Evolutionary conservation across 805 yeast genomes (phyloP).

Genomic region (Lipomyces kockii): DNA sequence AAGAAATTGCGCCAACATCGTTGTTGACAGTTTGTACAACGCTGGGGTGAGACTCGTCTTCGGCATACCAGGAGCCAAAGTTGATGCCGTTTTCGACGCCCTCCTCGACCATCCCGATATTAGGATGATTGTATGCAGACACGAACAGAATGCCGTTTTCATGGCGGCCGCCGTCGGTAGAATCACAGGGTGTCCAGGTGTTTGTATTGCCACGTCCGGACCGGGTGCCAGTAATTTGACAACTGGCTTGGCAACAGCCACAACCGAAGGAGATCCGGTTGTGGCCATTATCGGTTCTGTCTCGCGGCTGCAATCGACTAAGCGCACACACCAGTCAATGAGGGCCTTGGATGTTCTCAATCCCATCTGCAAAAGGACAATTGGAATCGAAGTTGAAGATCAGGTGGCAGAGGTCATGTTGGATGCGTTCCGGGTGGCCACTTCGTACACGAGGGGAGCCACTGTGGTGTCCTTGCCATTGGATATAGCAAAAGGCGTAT

Average conservation of each 20-base stretch:
- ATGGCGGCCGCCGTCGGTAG: neutral
- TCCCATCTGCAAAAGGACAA: neutral
- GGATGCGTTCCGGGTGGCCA: neutral
- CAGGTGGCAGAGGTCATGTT: conserved; percentile 1
- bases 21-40: neutral
- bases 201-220: neutral
- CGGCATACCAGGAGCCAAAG: neutral
- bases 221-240: neutral
- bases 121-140: neutral
- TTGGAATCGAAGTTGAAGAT: neutral
- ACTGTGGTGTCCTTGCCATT: conserved; percentile 1
- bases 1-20: neutral
- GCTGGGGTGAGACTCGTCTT: neutral
- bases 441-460: neutral
- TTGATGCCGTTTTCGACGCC: neutral
- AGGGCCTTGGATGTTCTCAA: neutral
- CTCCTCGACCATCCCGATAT: neutral
- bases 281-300: neutral
- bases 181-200: neutral
- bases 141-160: neutral
- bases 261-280: neutral
- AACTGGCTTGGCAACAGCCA: neutral
- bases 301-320: neutral
- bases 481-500: neutral
- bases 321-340: neutral